Evolutionary conservation across 192 early-diverging fungal species (phyloP), one percentile per base, ranked within the genome.

Genomic region (Backusella macrospora): DNA sequence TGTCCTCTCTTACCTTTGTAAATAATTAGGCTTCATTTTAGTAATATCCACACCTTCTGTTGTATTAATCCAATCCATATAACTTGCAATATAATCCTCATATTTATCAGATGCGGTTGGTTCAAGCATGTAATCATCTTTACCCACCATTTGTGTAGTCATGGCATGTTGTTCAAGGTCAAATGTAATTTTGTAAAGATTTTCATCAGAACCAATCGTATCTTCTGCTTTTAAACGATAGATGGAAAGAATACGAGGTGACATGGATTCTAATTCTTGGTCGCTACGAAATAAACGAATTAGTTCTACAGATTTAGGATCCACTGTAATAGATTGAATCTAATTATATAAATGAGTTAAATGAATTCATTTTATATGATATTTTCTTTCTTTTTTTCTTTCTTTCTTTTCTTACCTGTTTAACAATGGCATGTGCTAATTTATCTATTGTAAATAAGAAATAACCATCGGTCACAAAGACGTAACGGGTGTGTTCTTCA

Each of bases 81-180:
- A 99, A 73, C 92, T 93, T 81, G 96, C 94, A 18, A 99, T 93
- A 70, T 98, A 99, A 77, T 97, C 88, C 15, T 93, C 93, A 92
- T 96, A 99, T 52, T 91, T 91, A 82, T 98, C 97, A 77, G 98
- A 96, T 18, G 90, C 87, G 2, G 93, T 92, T 34, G 90, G 90
- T 70, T 96, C 94, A 37, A 91, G 65, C 38, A 92, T 90, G 59
- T 92, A 78, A 44, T 67, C 52, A 59, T 21, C 6, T 23, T 29
- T 21, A 55, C 45, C 21, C 39, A 38, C 13, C 16, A 84, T 83
- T 73, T 83, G 91, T 87, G 75, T 92, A 94, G 88, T 95, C 96
- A 38, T 96, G 77, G 48, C 92, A 85, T 80, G 88, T 93, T 38
- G 93, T 73, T 79, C 65, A 90, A 88, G 45, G 90, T 79, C 80